Evolutionary conservation across 208 protist species (phyloP), one percentile per base, ranked within the genome.

Genomic region (Trypanosoma lewisi): DNA sequence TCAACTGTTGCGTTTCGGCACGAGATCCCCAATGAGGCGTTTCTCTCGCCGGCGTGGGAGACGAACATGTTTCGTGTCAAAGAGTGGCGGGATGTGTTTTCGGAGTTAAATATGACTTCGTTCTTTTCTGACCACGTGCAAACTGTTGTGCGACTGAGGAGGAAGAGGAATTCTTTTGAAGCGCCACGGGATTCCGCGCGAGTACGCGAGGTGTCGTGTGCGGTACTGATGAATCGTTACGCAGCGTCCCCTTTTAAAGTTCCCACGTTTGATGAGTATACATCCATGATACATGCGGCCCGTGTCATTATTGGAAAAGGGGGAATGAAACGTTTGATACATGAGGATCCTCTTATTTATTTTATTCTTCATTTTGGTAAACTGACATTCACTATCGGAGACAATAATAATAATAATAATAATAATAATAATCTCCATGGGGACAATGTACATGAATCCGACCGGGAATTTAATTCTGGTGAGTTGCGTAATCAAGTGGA

Each of bases 311-410:
- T 71, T 47, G 55, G 55, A 27, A 23, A 51, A 44, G 16, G 33
- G 19, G 58, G 66, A 41, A 58, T 65, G 39, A 71, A 71, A 12
- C 42, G 1, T 14, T 54, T 44, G n/a, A 61, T 68, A 42, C 4
- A 25, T 33, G n/a, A 31, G 27, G 63, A 62, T 42, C 41, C 52
- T 6, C 19, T 61, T 34, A 42, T 68, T 53, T 25, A 42, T 16
- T 68, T 68, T 54, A 61, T 68, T 54, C 37, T 68, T 33, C 27
- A 45, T 37, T 61, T 61, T 61, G 63, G 63, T 1, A 56, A 54
- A 19, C 19, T 68, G 31, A 53, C 52, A 9, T 61, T 68, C 45
- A 31, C 44, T 21, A 6, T 68, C 12, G 44, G 42, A 19, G 37
- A 58, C 21, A 37, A 25, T n/a, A 23, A 7, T 0, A 33, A 27